These are phyloP conservation scores for Edaphochlamys debaryana DNA, from an alignment of 139 green algal species.

Conservation along the genomic window DNA sequence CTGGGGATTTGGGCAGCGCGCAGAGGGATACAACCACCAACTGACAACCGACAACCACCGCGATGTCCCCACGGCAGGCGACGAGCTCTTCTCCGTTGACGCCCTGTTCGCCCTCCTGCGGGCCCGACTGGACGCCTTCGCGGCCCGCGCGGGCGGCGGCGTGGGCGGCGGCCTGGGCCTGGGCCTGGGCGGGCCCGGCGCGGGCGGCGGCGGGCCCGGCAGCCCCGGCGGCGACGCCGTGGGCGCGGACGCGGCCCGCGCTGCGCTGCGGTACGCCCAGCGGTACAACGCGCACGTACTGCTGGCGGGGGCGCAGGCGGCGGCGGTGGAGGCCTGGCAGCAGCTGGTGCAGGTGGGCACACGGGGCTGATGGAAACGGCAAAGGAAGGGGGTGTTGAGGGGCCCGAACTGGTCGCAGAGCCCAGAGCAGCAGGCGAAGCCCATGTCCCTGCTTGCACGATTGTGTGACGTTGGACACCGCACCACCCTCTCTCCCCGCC, in stretches of 20 bases:
- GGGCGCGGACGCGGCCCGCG: slow-evolving; percentile 54
- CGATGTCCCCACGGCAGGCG: too few relatives aligned
- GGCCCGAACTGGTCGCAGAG: background rate
- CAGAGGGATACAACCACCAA: too few relatives aligned
- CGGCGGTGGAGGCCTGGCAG: slow-evolving; percentile 66
- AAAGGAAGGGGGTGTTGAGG: too few relatives aligned
- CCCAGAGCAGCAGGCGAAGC: too few relatives aligned
- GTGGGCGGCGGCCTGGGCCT: slow-evolving; percentile 19
- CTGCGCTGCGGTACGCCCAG: slow-evolving; percentile 64
- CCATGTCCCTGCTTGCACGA: too few relatives aligned
- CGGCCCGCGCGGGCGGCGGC: slow-evolving; percentile 22
- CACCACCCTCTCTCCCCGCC: too few relatives aligned
- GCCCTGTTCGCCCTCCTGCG: slow-evolving; percentile 30
- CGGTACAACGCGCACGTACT: slow-evolving; percentile 69
- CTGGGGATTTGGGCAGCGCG: too few relatives aligned
- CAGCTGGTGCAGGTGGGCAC: slow-evolving; percentile 50
- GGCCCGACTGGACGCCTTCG: slow-evolving; percentile 44
- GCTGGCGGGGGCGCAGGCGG: slow-evolving; percentile 57
- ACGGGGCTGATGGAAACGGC: too few relatives aligned
- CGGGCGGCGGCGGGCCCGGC: too few relatives aligned
- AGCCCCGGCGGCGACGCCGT: slow-evolving; percentile 43
- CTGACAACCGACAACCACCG: too few relatives aligned
- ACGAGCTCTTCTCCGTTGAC: slow-evolving; percentile 44
- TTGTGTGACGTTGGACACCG: too few relatives aligned
- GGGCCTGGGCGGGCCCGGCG: background rate